phyloP scores from a whole-genome alignment of 1,284 basidiomycete species.

The Wolfiporia cocos region DNA sequence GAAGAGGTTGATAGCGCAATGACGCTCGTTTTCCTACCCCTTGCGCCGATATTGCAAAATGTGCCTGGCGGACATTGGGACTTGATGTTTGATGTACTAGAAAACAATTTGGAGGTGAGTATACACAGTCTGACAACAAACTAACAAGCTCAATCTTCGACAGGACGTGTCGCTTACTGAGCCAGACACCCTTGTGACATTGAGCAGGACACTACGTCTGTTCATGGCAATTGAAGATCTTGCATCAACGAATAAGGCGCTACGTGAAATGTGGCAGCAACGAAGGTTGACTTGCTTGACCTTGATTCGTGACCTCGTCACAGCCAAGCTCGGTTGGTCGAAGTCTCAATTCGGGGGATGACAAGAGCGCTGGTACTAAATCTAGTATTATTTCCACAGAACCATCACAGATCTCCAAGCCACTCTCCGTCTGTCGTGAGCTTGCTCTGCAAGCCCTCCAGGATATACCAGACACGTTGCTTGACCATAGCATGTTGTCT shows the following conservation, averaged over 20 bases:
- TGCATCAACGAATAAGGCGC: constrained; percentile 62
- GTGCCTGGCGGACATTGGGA: constrained; percentile 90
- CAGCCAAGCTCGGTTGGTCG: constrained; percentile 44
- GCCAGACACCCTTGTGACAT: constrained; percentile 47
- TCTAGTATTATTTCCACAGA: constrained; percentile 32
- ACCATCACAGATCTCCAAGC: constrained; percentile 36
- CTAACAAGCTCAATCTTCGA: not conserved
- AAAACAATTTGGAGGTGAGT: constrained; percentile 81
- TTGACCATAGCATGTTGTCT: constrained; percentile 58
- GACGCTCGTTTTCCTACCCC: constrained; percentile 67
- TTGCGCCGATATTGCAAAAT: constrained; percentile 88
- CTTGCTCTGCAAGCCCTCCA: constrained; percentile 63
- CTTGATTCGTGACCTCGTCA: constrained; percentile 54
- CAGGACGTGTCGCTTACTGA: constrained; percentile 64
- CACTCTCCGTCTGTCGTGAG: constrained; percentile 62
- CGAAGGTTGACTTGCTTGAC: constrained; percentile 48
- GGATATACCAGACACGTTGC: constrained; percentile 56
- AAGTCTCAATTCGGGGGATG: not conserved
- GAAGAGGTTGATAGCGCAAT: constrained; percentile 77
- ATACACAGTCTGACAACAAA: not conserved
- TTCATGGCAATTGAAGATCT: constrained; percentile 71
- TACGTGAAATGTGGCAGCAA: constrained; percentile 67
- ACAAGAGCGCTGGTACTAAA: not conserved
- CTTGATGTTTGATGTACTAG: constrained; percentile 85
- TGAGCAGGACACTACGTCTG: constrained; percentile 68